phyloP scores from a whole-genome alignment of 2,329 filamentous ascomycete species.

The Fusarium chaquense region DNA sequence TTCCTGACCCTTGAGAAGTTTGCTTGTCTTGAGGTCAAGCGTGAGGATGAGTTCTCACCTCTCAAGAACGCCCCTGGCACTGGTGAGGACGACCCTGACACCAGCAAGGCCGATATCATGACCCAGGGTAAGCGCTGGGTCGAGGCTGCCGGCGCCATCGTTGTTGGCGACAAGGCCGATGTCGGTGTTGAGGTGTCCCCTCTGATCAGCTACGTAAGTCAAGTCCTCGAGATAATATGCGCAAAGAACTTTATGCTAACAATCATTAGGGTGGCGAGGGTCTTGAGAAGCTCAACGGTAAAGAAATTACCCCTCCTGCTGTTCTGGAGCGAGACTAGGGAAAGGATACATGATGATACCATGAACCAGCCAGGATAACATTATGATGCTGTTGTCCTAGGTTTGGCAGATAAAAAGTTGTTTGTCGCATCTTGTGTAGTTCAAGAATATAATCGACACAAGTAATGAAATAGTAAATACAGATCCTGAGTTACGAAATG shows the following conservation, averaged over 20 bases:
- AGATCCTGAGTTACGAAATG: not conserved
- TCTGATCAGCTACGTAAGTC: slow-evolving; percentile 92
- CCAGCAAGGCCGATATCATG: slow-evolving; percentile 91
- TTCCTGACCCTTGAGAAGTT: slow-evolving; percentile 88
- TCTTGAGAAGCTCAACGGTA: slow-evolving; percentile 66
- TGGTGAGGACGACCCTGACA: slow-evolving; percentile 93
- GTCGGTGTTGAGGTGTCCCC: slow-evolving; percentile 91
- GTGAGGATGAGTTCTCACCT: slow-evolving; percentile 98
- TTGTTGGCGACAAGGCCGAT: slow-evolving; percentile 73
- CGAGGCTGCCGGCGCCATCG: slow-evolving; percentile 79
- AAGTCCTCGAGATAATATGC: not conserved
- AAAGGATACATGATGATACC: slow-evolving; percentile 29
- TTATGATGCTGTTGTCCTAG: slow-evolving; percentile 33
- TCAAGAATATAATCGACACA: slow-evolving; percentile 1
- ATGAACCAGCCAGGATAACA: slow-evolving; percentile 23
- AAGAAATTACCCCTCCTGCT: slow-evolving; percentile 65
- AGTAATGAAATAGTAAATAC: slow-evolving; percentile 27
- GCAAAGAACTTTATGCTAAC: slow-evolving; percentile 17
- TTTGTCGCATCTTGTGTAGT: slow-evolving; percentile 6
- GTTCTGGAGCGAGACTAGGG: slow-evolving; percentile 61
- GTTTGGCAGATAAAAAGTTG: slow-evolving; percentile 20
- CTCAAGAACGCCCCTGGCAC: slow-evolving; percentile 90
- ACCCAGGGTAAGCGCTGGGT: slow-evolving; percentile 89
- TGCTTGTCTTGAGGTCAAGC: slow-evolving; percentile 93
- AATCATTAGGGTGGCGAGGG: slow-evolving; percentile 69